Base-by-base conservation (phyloP, 768 basidiomycete species). In the Tulasnella sp. region DNA sequence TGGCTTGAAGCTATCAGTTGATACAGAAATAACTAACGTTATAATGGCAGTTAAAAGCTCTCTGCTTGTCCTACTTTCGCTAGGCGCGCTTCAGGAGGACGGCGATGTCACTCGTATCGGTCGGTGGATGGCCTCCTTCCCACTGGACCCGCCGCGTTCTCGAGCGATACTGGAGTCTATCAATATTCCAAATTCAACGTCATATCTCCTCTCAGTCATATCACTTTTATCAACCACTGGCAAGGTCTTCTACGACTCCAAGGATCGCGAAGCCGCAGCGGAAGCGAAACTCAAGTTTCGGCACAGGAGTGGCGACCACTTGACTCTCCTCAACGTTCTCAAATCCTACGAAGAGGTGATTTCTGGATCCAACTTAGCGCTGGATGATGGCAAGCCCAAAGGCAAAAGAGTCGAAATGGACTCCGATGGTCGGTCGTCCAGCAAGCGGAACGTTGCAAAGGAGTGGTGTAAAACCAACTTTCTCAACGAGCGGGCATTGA, bases 401-500 rank as follows among this genome's bases (percentile, higher is more conserved):
- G 34, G 34, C 75, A 75, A 48, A 34, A 27, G 44, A 34, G 75
- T 75, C 1, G 27, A 68, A 46, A n/a, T 68, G 74, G 58, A 62
- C 79, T 39, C 73, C 14, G 40, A 48, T 8, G 48, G 73, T 38
- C 68, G 31, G 12, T 39, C 48, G n/a, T 71, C 27, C 62, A 38
- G 38, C 39, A 62, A 62, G 34, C 85, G 90, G 81, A 87, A 86
- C 81, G 19, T 68, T 16, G 79, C 78, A 21, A 80, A 73, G 74
- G 91, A 90, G 56, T 99, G 97, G 97, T 98, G 96, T 85, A 88
- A 89, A 76, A 89, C 91, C 76, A 92, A 97, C 83, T 95, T 89
- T 81, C 82, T 99, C 78, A 97, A 95, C 84, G 91, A 93, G 83
- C 90, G 94, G 62, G 92, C 94, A 4, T 87, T 99, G 39, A 84